Evolutionary conservation across 768 basidiomycete genomes (phyloP), one percentile per base, ranked within the genome.

Genomic region (Strobilomyces dryophilus): DNA sequence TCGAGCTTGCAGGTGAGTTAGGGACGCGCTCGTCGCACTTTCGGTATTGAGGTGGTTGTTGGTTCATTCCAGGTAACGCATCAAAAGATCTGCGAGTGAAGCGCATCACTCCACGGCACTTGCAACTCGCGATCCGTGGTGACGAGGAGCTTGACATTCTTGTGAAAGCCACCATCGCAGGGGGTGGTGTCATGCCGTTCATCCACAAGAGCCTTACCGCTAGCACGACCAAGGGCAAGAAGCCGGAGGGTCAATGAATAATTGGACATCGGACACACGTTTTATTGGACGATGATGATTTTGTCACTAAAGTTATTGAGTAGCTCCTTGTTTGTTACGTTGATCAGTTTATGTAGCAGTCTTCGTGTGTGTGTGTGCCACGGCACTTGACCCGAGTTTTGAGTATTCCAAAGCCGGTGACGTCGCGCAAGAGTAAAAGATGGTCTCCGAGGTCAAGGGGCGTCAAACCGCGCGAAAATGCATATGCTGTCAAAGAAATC

Each of bases 61-160:
- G 10, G 4, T 9, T 6, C 7, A 27, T 7, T 18, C 11, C 12
- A 95, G 94, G 95, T 21, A 98, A 98, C 69, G 95, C 95, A 27
- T 95, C 94, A 3, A 95, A 97, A 66, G 95, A 98, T 75, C 80
- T 97, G n/a, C 83, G 89, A 46, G 93, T 95, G 44, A 98, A 97
- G 71, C 92, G 95, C 71, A 95, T 98, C 68, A 95, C 92, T 0
- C 95, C 95, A 17, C 87, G 95, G 61, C 95, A 98, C 73, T 71
- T 98, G 58, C 95, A 97, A 70, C 83, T 97, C 27, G 95, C 95
- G 26, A 98, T 98, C 59, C 88, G 94, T 55, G 95, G 95, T 32
- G 95, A 98, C 70, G 94, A 97, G 70, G 95, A 98, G 66, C 85
- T 98, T n/a, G 95, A 98, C 67, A 87, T 84, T 17, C 84, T 98